phyloP scores from a whole-genome alignment of 208 protist genomes.

The Sergeia podlipaevii region DNA sequence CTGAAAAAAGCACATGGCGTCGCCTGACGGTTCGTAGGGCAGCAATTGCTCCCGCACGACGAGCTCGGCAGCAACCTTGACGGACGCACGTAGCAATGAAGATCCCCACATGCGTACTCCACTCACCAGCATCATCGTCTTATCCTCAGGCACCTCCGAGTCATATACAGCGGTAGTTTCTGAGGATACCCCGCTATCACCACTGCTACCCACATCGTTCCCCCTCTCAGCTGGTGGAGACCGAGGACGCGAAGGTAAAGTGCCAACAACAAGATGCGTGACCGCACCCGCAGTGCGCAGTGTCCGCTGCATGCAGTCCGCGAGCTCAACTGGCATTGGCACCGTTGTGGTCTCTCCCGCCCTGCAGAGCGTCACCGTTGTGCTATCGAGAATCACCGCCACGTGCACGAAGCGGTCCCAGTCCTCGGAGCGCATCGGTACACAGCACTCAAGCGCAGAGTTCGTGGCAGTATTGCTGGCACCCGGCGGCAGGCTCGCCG shows the following conservation, averaged over 20 bases:
- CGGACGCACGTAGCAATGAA: conserved; percentile 16
- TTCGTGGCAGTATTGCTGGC: not conserved
- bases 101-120: conserved; percentile 38
- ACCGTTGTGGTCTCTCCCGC: conserved; percentile 19
- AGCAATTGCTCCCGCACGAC: conserved; percentile 35
- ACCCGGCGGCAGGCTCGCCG: not conserved
- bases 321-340: conserved; percentile 12
- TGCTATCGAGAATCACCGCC: conserved; percentile 36
- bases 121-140: conserved; percentile 27
- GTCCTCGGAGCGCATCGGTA: conserved; percentile 19
- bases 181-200: not conserved
- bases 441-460: conserved; percentile 3
- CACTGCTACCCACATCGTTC: too few species aligned
- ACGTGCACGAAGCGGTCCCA: conserved; percentile 57
- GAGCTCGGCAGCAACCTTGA: conserved; percentile 30
- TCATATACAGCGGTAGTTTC: not conserved
- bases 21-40: conserved; percentile 13
- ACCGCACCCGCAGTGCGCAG: conserved; percentile 5
- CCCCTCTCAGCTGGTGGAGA: too few species aligned
- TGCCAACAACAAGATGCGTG: conserved; percentile 10
- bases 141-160: not conserved
- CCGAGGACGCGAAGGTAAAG: not conserved
- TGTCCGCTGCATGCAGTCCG: not conserved
- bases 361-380: conserved; percentile 40
- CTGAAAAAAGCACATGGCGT: conserved; percentile 25